Conservation (phyloP, 345 rosid species). For the thale cress (Arabidopsis thaliana) region DNA sequence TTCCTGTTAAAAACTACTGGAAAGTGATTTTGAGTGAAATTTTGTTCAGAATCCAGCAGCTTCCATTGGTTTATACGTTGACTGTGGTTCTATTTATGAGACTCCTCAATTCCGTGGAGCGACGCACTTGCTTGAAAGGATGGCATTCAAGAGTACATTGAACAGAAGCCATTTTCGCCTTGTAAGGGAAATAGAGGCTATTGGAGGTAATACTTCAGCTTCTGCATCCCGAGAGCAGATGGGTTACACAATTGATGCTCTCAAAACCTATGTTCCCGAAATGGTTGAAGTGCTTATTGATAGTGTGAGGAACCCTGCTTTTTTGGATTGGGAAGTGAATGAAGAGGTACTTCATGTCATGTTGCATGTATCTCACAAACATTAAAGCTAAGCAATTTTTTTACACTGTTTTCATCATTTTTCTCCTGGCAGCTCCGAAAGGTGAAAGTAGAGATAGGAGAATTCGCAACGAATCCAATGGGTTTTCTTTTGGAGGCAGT, state of each 20-base stretch:
- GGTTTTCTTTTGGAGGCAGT: slow-evolving; percentile 80
- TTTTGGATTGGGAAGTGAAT: slow-evolving; percentile 91
- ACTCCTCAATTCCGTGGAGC: slow-evolving; percentile 70
- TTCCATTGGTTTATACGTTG: slow-evolving; percentile 78
- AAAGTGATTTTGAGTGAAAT: slow-evolving; percentile 35
- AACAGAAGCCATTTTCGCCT: slow-evolving; percentile 80
- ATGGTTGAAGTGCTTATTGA: slow-evolving; percentile 93
- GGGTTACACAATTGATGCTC: slow-evolving; percentile 86
- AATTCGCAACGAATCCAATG: slow-evolving; percentile 72
- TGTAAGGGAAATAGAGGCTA: slow-evolving; percentile 87
- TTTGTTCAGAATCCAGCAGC: slow-evolving; percentile 73
- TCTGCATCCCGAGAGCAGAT: slow-evolving; percentile 89
- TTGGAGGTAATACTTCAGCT: slow-evolving; percentile 76
- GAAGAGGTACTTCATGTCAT: slow-evolving; percentile 60
- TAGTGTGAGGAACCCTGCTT: slow-evolving; percentile 86
- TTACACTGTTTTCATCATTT: not conserved
- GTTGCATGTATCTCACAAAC: slow-evolving; percentile 1
- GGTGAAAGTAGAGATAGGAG: slow-evolving; percentile 70
- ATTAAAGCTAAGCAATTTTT: not conserved
- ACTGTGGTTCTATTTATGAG: slow-evolving; percentile 78
- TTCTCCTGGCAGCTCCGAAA: slow-evolving; percentile 63
- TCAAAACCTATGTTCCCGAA: slow-evolving; percentile 84
- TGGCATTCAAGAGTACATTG: slow-evolving; percentile 88
- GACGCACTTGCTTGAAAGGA: slow-evolving; percentile 81
- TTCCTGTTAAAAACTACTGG: no score